Conservation (phyloP, 2,329 filamentous ascomycete species). For the Fusarium verticillioides region DNA sequence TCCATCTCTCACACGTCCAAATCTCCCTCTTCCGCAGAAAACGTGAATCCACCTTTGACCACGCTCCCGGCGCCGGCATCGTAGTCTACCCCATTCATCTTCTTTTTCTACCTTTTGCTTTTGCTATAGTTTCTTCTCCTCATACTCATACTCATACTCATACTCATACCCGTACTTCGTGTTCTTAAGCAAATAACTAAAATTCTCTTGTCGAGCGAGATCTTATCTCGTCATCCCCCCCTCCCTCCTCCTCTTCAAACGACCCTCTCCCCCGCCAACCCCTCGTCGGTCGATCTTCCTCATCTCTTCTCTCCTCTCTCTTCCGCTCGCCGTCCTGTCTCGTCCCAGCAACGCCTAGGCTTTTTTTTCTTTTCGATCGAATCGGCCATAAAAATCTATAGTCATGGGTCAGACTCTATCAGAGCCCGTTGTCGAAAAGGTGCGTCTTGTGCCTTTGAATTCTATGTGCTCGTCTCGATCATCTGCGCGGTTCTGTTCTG, state of each 20-base stretch:
- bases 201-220: constrained; percentile 19
- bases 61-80: constrained; percentile 38
- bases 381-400: constrained; percentile 37
- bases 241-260: constrained; percentile 4
- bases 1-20: constrained; percentile 18
- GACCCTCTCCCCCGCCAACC: constrained; percentile 29
- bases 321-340: constrained; percentile 24
- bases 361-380: constrained; percentile 42
- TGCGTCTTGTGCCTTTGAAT: constrained; percentile 53
- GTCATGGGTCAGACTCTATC: constrained; percentile 98
- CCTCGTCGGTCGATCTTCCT: constrained; percentile 36
- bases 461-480: constrained; percentile 1
- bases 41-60: constrained; percentile 35
- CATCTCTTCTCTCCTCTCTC: constrained; percentile 27
- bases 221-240: constrained; percentile 26
- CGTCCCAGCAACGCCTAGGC: constrained; percentile 39
- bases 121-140: background rate
- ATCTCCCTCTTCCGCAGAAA: constrained; percentile 32
- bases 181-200: constrained; percentile 1
- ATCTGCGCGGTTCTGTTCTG: constrained; percentile 1
- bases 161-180: constrained; percentile 8
- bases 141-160: background rate
- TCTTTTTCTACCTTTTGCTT: no score
- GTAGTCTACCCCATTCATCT: constrained; percentile 15
- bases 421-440: constrained; percentile 99